Conservation (phyloP, 1,139 yeast genomes). For the Debaryomyces subglobosus region DNA sequence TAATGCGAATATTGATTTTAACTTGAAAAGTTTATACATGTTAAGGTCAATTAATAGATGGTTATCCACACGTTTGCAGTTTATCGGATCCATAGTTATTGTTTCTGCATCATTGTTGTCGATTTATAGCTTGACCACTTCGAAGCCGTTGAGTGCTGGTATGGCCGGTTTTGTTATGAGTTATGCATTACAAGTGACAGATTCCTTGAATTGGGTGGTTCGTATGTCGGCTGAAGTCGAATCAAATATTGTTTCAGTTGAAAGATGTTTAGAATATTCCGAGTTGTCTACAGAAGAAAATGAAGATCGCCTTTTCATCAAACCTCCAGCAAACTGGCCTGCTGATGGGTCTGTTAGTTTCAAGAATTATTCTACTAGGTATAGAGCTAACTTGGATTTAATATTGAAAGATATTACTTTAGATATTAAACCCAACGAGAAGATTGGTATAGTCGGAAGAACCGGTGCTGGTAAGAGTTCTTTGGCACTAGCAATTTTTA, state of each 20-base stretch:
- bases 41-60: slow-evolving; percentile 44
- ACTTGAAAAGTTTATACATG: slow-evolving; percentile 60
- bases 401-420: slow-evolving; percentile 33
- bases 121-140: slow-evolving; percentile 25
- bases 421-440: slow-evolving; percentile 34
- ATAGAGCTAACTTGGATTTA: slow-evolving; percentile 40
- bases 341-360: slow-evolving; percentile 31
- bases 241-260: slow-evolving; percentile 36
- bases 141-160: slow-evolving; percentile 30
- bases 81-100: slow-evolving; percentile 36
- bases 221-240: slow-evolving; percentile 42
- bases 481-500: slow-evolving; percentile 39
- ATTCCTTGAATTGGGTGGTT: slow-evolving; percentile 33
- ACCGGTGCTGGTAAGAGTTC: slow-evolving; percentile 49
- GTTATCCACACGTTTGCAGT: slow-evolving; percentile 43
- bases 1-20: slow-evolving; percentile 62
- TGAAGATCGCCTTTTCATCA: slow-evolving; percentile 20
- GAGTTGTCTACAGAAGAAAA: slow-evolving; percentile 39
- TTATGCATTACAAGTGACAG: slow-evolving; percentile 37
- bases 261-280: slow-evolving; percentile 40
- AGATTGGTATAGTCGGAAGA: slow-evolving; percentile 45
- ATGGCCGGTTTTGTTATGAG: slow-evolving; percentile 43
- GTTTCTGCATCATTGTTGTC: slow-evolving; percentile 32
- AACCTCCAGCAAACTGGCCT: slow-evolving; percentile 37
- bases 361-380: slow-evolving; percentile 35